phyloP scores from a whole-genome alignment of 2,329 filamentous ascomycete genomes.

The Pseudogymnoascus sp. region DNA sequence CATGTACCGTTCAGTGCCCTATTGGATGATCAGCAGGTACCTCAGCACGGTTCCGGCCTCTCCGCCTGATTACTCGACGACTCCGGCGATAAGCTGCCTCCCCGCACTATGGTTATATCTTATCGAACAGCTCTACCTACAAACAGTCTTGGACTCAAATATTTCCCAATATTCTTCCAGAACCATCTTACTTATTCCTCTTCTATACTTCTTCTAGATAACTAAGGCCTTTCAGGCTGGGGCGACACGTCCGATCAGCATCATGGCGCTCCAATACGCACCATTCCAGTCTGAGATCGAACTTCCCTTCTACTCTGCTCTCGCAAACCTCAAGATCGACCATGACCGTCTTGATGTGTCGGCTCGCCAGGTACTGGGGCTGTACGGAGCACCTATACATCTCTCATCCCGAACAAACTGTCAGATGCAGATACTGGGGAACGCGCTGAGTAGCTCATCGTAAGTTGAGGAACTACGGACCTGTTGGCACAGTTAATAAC shows the following conservation, averaged over 20 bases:
- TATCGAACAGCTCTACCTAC: slow-evolving; percentile 2
- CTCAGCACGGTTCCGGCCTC: background rate
- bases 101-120: slow-evolving; percentile 1
- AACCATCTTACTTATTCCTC: background rate
- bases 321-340: slow-evolving; percentile 92
- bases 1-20: background rate
- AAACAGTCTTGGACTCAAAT: background rate
- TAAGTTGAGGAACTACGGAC: slow-evolving; percentile 40
- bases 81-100: slow-evolving; percentile 8
- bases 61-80: slow-evolving; percentile 7
- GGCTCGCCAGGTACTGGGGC: slow-evolving; percentile 72
- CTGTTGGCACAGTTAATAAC: slow-evolving; percentile 17
- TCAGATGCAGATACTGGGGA: slow-evolving; percentile 84
- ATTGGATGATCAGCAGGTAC: slow-evolving; percentile 9
- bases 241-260: slow-evolving; percentile 7
- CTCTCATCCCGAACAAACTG: slow-evolving; percentile 50
- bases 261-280: slow-evolving; percentile 60
- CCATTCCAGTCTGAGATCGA: slow-evolving; percentile 93
- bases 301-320: slow-evolving; percentile 84
- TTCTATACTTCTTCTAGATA: background rate
- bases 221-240: background rate
- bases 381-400: slow-evolving; percentile 67
- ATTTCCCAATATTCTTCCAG: background rate
- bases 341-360: slow-evolving; percentile 96
- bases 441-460: slow-evolving; percentile 76